Base-by-base conservation (phyloP, 305 asterid genomes). In the Withania somnifera region DNA sequence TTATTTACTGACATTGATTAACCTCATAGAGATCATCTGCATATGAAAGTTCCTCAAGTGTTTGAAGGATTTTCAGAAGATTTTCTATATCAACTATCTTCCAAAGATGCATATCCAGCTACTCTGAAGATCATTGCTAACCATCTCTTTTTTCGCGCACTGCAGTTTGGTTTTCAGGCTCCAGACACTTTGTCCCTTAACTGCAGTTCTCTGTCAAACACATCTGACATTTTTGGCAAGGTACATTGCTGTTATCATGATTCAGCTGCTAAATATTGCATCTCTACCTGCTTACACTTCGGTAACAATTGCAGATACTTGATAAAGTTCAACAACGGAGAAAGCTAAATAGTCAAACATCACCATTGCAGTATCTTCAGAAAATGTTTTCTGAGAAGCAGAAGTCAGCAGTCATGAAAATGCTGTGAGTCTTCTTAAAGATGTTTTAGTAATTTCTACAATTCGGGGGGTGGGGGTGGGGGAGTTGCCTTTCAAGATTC, bases 191-290 rank as follows among this genome's bases (percentile, higher is more conserved):
- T 93, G 73, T 86, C 98, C 78, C 85, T 94, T 88, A 94, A 88
- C 80, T 94, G 99, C 84, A 96, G 98, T 78, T 89, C 97, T 84
- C 93, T 94, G 57, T 78, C 92, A 69, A 92, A 88, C 82, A 90
- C 93, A 53, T 86, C 90, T 30, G 99, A 93, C 28, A 91, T 96
- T 82, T 96, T 94, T 89, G 88, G 86, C 90, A 94, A 93, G 98
- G 98, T 96, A 90, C 22, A n/a, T 17, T 10, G 80, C 61, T 68
- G 30, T 88, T 52, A n/a, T 60, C 26, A 34, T 81, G 7, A 32
- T 81, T 40, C 78, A 77, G 54, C 15, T 77, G 71, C 76, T 54
- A 77, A 75, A 56, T 68, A 66, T 73, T 64, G 28, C 61, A 17
- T 36, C 47, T 57, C 53, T 42, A 42, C 19, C 64, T 79, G 63